Evolutionary conservation across 2,329 filamentous ascomycete genomes (phyloP), one percentile per base, ranked within the genome.

Genomic region (Cercospora nicotianae): DNA sequence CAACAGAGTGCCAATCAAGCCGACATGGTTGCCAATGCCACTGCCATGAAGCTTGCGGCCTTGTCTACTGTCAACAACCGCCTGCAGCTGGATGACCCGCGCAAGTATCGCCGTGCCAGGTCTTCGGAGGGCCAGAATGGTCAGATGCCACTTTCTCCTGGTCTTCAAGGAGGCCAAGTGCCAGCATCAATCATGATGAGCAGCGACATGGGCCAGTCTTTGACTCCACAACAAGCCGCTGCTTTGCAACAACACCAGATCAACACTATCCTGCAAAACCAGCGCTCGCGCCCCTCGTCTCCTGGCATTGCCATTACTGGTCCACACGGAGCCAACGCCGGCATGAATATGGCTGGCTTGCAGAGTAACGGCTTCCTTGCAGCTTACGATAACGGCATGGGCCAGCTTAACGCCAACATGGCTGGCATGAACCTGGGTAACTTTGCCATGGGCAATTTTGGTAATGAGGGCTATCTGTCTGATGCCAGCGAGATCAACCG

Each of bases 21-120:
- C 16, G 95, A 99, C 77, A 98, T 98, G 94, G 91, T 99, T 67
- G 95, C 95, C 67, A 99, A 98, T 78, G 95, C 95, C 28, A 98
- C 95, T 16, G 95, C 95, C 23, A 99, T 99, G 95, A 99, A 99
- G 80, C 87, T 99, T 62, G 95, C 95, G 57, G 95, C 95, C 18
- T 85, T 99, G 57, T 98, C 94, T 5, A 99, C 95, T 2, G 95
- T 99, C 60, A 99, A 98, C 83, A 99, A 98, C 80, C 91, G 95
- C 51, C 97, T 99, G 76, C 94, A 95, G 63, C 85, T 99, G 67
- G 95, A 99, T 76, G 95, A 99, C 79, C 94, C 96, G 70, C 92
- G 94, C 77, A 98, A 98, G 82, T 98, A 95, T 81, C 92, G 95
- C 71, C 91, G 94, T 68, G 89, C 93, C 72, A 89, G 94, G 68